phyloP scores from a whole-genome alignment of 306 rosid species.

The Cicer cuneatum region DNA sequence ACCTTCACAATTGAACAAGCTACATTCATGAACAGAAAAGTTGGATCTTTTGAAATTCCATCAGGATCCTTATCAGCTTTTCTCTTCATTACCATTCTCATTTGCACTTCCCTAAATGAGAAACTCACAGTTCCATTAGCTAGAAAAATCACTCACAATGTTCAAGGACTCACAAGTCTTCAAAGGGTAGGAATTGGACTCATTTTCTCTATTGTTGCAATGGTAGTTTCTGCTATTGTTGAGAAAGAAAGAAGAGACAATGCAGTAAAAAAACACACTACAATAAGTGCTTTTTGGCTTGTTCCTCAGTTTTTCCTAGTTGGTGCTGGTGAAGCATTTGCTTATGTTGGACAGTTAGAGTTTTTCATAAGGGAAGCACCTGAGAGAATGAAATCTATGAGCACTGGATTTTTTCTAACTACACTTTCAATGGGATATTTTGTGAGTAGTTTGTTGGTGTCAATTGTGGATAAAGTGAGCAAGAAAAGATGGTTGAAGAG shows the following conservation, averaged over 20 bases:
- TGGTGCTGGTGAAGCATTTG: conserved; percentile 94
- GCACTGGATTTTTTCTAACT: conserved; percentile 86
- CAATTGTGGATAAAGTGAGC: conserved; percentile 72
- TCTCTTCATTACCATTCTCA: conserved; percentile 72
- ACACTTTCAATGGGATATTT: conserved; percentile 92
- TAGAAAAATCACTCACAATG: conserved; percentile 70
- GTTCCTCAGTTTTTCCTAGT: conserved; percentile 90
- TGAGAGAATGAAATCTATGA: conserved; percentile 95
- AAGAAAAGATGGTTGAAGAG: conserved; percentile 75
- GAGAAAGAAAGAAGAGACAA: conserved; percentile 64
- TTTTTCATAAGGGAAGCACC: conserved; percentile 98
- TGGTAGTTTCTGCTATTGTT: conserved; percentile 71
- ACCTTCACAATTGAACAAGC: conserved; percentile 99
- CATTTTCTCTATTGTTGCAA: conserved; percentile 65
- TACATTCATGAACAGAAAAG: conserved; percentile 75
- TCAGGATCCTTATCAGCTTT: conserved; percentile 82
- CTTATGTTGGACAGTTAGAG: conserved; percentile 94
- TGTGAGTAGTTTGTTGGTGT: conserved; percentile 79
- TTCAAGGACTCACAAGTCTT: conserved; percentile 90
- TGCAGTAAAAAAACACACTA: conserved; percentile 40
- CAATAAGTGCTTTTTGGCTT: conserved; percentile 87
- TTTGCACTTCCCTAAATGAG: conserved; percentile 85
- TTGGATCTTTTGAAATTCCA: conserved; percentile 66
- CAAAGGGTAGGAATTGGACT: conserved; percentile 92
- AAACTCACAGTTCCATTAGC: conserved; percentile 74